A percentile compares a stretch with the other conserved stretches of the same genome.
phyloP scores from a whole-genome alignment of 305 asterid genomes.

The Solanum hybrid region DNA sequence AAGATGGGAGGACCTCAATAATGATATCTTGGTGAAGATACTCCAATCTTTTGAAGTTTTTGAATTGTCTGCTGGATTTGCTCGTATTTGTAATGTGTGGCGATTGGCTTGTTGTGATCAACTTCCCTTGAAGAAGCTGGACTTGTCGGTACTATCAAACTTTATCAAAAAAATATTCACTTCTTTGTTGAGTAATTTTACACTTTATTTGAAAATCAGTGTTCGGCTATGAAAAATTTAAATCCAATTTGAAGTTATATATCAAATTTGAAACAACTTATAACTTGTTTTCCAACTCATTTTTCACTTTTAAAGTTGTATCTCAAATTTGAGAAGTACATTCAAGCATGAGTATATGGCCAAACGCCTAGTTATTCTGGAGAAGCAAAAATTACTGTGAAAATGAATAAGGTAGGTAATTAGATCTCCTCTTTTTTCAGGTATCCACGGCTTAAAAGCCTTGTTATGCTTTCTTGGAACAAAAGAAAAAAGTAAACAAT shows the following conservation, averaged over 20 bases:
- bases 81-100: not conserved
- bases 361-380: not conserved
- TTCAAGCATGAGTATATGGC: not conserved
- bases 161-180: not conserved
- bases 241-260: not conserved
- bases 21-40: not conserved
- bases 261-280: not conserved
- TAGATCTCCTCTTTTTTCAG: constrained; percentile 11
- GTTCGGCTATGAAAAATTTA: not conserved
- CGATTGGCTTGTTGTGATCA: not conserved
- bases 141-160: not conserved
- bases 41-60: not conserved
- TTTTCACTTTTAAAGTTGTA: not conserved
- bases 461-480: constrained; percentile 81
- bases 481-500: constrained; percentile 52
- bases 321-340: not conserved
- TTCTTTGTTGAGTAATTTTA: not conserved
- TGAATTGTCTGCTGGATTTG: not conserved
- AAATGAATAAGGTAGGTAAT: not conserved
- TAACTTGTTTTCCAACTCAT: not conserved
- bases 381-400: not conserved
- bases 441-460: constrained; percentile 54
- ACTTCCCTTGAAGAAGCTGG: not conserved
- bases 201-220: not conserved
- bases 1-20: not conserved